These are phyloP conservation scores for Monosporascus sp. DNA, from an alignment of 2,329 filamentous ascomycete species.

Conservation along the genomic window DNA sequence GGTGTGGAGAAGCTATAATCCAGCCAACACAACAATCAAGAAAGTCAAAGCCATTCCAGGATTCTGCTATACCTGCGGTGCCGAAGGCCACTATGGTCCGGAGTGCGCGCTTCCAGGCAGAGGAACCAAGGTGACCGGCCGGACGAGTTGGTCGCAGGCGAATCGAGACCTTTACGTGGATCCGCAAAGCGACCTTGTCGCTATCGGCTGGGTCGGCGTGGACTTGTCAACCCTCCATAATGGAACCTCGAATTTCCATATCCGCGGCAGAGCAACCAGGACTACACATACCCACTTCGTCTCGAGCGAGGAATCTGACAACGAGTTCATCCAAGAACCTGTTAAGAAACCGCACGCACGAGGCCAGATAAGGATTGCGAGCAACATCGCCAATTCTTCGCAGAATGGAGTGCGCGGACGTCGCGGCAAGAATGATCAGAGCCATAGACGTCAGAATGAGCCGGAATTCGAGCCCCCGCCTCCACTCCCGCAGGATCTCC, in stretches of 20 bases:
- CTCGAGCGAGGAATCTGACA: conserved; percentile 28
- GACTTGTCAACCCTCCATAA: not conserved
- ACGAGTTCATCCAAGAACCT: conserved; percentile 23
- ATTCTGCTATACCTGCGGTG: conserved; percentile 53
- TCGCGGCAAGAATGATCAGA: conserved; percentile 5
- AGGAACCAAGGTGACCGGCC: conserved; percentile 18
- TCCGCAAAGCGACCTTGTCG: conserved; percentile 30
- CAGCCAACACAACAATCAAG: conserved; percentile 31
- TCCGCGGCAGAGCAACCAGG: conserved; percentile 20
- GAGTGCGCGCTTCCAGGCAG: conserved; percentile 40
- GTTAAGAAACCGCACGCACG: conserved; percentile 14
- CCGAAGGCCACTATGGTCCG: conserved; percentile 47
- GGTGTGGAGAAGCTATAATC: conserved; percentile 54
- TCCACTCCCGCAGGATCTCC: not conserved
- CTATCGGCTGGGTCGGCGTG: conserved; percentile 28
- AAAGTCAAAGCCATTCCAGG: conserved; percentile 45
- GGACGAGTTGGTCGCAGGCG: conserved; percentile 46
- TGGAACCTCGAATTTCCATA: conserved; percentile 14
- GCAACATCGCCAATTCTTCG: conserved; percentile 15
- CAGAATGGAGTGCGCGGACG: not conserved
- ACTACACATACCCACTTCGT: conserved; percentile 24
- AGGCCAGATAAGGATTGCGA: conserved; percentile 22
- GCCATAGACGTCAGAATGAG: conserved; percentile 5
- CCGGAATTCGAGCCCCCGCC: conserved; percentile 7
- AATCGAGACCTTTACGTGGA: conserved; percentile 48